phyloP scores from a whole-genome alignment of 768 basidiomycete species.

The Mycena polygramma region DNA sequence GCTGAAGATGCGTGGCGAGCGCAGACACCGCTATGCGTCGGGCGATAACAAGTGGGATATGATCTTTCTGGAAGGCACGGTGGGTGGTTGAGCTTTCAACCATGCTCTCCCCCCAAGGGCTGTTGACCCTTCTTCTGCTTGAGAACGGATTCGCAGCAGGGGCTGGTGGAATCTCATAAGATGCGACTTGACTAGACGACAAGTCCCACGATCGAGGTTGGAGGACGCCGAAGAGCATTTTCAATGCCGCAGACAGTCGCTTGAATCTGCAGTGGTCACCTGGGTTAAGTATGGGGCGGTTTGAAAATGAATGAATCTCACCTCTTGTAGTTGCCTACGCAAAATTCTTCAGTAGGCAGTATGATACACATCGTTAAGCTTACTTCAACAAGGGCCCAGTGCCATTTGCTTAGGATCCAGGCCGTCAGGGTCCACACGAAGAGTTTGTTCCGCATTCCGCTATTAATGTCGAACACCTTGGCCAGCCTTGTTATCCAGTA shows the following conservation, averaged over 20 bases:
- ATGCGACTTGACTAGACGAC: conserved; percentile 42
- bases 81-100: conserved; percentile 35
- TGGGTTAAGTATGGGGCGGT: neutral
- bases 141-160: conserved; percentile 60
- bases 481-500: conserved; percentile 36
- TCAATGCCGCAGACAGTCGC: conserved; percentile 53
- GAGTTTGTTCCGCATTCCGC: conserved; percentile 25
- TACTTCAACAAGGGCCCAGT: conserved; percentile 57
- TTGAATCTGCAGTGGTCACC: too few species aligned
- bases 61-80: conserved; percentile 43
- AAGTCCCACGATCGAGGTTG: conserved; percentile 43
- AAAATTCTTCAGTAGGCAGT: too few species aligned
- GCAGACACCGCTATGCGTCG: conserved; percentile 38
- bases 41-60: conserved; percentile 50
- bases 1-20: neutral
- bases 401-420: conserved; percentile 59
- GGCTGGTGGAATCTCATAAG: conserved; percentile 54
- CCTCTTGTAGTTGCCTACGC: conserved; percentile 55
- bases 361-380: too few species aligned
- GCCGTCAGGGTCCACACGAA: conserved; percentile 40
- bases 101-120: conserved; percentile 33
- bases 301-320: conserved; percentile 24
- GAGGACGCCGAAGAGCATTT: conserved; percentile 52
- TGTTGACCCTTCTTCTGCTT: conserved; percentile 40
- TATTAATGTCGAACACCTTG: conserved; percentile 16